phyloP scores from a whole-genome alignment of 345 rosid genomes.

The Mallotus nudiflorus region DNA sequence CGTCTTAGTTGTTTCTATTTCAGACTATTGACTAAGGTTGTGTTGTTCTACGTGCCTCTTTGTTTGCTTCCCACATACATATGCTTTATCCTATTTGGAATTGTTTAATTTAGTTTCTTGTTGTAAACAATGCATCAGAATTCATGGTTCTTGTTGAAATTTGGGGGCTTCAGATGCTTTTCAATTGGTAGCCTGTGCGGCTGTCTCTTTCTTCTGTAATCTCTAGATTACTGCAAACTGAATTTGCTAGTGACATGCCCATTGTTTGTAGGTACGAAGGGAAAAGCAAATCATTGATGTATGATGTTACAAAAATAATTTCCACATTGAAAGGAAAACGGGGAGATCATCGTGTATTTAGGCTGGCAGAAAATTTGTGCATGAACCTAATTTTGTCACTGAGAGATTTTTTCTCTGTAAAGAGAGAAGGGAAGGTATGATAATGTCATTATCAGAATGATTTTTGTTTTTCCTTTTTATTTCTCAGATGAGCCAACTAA shows the following conservation, averaged over 20 bases:
- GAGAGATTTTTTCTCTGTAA: slow-evolving; percentile 86
- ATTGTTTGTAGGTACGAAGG: slow-evolving; percentile 75
- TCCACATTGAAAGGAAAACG: slow-evolving; percentile 92
- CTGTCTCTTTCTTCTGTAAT: slow-evolving; percentile 5
- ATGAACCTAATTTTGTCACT: slow-evolving; percentile 85
- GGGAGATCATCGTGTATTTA: slow-evolving; percentile 92
- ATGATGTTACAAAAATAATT: slow-evolving; percentile 92
- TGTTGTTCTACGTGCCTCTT: background rate
- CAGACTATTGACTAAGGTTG: background rate
- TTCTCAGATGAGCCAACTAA: slow-evolving; percentile 19
- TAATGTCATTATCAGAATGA: slow-evolving; percentile 10
- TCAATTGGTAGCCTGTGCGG: background rate
- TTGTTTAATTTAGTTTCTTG: background rate
- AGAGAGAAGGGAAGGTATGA: slow-evolving; percentile 91
- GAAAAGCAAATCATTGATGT: slow-evolving; percentile 87
- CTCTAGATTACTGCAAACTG: slow-evolving; percentile 10
- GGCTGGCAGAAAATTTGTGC: slow-evolving; percentile 94
- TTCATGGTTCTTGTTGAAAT: slow-evolving; percentile 1
- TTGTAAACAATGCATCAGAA: background rate
- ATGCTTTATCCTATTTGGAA: background rate
- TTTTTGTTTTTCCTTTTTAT: slow-evolving; percentile 15
- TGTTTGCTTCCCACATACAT: slow-evolving; percentile 10
- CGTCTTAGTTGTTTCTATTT: slow-evolving; percentile 7
- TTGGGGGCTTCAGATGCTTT: slow-evolving; percentile 4
- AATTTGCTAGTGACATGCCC: background rate